A percentile compares a stretch with the other conserved stretches of the same genome.
These are phyloP conservation scores for Hyparrhenia diplandra DNA, from an alignment of 176 grass and related monocot genomes.

Conservation along the genomic window DNA sequence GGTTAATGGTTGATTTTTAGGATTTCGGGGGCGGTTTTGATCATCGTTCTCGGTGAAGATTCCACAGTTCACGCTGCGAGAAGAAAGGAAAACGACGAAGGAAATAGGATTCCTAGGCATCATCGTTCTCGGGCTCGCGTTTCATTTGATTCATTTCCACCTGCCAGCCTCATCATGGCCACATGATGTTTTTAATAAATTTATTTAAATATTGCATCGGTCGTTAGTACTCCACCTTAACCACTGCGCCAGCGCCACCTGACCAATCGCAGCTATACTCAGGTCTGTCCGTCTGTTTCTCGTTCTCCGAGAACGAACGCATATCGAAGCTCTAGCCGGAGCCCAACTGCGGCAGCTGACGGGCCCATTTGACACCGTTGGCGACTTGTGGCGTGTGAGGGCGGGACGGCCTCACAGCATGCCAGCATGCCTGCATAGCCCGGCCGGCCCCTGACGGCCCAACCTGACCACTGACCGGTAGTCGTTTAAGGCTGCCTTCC, in stretches of 20 bases:
- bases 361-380: too few species aligned
- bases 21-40: not conserved
- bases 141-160: not conserved
- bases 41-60: not conserved
- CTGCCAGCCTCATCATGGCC: not conserved
- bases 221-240: not conserved
- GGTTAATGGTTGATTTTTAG: not conserved
- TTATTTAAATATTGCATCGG: conserved; percentile 1
- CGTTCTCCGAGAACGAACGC: not conserved
- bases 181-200: too few species aligned
- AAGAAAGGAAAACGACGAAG: not conserved
- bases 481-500: too few species aligned
- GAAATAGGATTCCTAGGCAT: not conserved
- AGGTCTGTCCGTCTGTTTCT: too few species aligned
- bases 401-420: too few species aligned
- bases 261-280: not conserved
- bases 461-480: too few species aligned
- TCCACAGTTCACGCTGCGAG: not conserved
- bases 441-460: not conserved
- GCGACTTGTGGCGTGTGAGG: too few species aligned
- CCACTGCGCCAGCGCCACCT: not conserved
- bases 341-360: too few species aligned
- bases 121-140: not conserved
- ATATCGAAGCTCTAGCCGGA: not conserved
- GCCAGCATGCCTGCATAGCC: not conserved